These are phyloP conservation scores for Tuber brumale DNA, from an alignment of 495 filamentous ascomycete genomes.

Conservation along the genomic window DNA sequence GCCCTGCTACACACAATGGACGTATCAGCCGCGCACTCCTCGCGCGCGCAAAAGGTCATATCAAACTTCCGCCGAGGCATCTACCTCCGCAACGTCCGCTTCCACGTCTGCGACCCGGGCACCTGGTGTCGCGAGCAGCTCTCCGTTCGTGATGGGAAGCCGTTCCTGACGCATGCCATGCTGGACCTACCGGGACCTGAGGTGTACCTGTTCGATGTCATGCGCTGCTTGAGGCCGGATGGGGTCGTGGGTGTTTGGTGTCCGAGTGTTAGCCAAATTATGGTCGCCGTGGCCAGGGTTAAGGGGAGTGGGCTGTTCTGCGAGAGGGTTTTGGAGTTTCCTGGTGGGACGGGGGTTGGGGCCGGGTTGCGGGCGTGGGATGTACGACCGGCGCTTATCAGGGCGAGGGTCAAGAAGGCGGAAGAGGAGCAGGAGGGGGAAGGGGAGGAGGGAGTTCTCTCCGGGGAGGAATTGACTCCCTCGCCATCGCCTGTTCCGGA, in stretches of 20 bases:
- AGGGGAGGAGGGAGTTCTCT: constrained; percentile 2
- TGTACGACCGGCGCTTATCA: constrained; percentile 50
- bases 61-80: constrained; percentile 61
- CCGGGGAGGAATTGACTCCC: constrained; percentile 8
- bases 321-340: constrained; percentile 60
- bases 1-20: constrained; percentile 64
- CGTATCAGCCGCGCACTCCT: constrained; percentile 52
- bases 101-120: constrained; percentile 60
- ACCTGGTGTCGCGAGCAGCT: constrained; percentile 56
- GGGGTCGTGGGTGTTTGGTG: constrained; percentile 62
- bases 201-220: constrained; percentile 53
- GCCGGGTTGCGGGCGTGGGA: constrained; percentile 59
- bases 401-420: constrained; percentile 40
- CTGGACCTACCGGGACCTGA: constrained; percentile 64
- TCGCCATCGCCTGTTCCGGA: constrained; percentile 3
- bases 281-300: constrained; percentile 50
- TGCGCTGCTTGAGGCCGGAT: constrained; percentile 53
- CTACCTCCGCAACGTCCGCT: constrained; percentile 61
- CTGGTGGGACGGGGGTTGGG: constrained; percentile 49
- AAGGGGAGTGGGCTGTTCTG: constrained; percentile 52
- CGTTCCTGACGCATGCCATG: constrained; percentile 62
- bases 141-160: constrained; percentile 42
- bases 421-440: neutral
- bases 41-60: constrained; percentile 56
- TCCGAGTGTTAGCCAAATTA: constrained; percentile 72